Conservation (phyloP, 2,329 filamentous ascomycete genomes). For the Neoarthrinium moseri region DNA sequence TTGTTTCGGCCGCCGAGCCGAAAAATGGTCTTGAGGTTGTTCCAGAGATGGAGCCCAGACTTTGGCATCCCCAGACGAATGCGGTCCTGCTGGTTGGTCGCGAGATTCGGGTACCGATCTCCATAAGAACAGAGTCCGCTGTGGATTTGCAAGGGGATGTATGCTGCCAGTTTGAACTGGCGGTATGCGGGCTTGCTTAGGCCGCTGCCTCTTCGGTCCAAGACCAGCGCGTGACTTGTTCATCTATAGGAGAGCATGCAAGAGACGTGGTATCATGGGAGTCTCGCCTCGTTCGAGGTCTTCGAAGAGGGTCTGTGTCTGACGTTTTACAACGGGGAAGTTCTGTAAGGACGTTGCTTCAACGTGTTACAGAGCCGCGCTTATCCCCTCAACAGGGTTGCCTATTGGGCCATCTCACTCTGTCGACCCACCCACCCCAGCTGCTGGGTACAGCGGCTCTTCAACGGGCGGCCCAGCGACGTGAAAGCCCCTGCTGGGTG, state of each 20-base stretch:
- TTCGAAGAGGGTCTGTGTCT: slow-evolving; percentile 28
- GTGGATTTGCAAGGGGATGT: not conserved
- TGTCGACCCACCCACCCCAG: slow-evolving; percentile 9
- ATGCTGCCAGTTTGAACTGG: not conserved
- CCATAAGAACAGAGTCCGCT: not conserved
- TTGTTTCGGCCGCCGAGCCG: not conserved
- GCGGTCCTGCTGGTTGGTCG: not conserved
- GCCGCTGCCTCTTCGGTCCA: no score
- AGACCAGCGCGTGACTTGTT: slow-evolving; percentile 12
- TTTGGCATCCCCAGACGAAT: not conserved
- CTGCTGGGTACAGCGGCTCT: slow-evolving; percentile 12
- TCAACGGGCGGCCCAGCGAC: no score
- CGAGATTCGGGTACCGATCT: not conserved
- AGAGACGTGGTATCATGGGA: slow-evolving; percentile 17
- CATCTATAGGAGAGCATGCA: not conserved
- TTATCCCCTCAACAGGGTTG: slow-evolving; percentile 23
- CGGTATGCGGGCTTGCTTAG: not conserved
- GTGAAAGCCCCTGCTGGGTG: no score
- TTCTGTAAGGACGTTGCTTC: slow-evolving; percentile 36
- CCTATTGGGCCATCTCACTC: slow-evolving; percentile 24
- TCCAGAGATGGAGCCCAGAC: not conserved
- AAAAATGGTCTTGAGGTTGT: not conserved
- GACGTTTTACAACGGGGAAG: slow-evolving; percentile 38
- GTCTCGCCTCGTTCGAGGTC: slow-evolving; percentile 22
- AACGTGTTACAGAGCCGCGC: slow-evolving; percentile 37